Conservation (phyloP, 1,284 basidiomycete genomes). For the Paramarasmius palmivorus region DNA sequence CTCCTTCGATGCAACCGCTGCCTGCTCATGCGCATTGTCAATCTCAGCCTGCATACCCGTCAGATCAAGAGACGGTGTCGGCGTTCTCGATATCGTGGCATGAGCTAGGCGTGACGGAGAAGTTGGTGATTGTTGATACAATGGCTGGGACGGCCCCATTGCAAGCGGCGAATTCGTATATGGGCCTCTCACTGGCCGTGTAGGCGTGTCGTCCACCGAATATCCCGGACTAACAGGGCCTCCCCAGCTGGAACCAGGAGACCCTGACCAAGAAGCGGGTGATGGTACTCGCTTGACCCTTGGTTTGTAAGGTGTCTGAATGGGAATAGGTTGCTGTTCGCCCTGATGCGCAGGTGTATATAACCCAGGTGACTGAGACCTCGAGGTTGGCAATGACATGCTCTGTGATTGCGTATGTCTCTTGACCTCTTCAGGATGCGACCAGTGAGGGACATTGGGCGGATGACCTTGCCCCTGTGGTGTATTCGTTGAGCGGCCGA, state of each 20-base stretch:
- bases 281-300: constrained; percentile 58
- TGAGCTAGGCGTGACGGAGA: constrained; percentile 8
- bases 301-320: constrained; percentile 75
- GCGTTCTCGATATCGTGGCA: constrained; percentile 42
- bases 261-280: constrained; percentile 28
- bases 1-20: constrained; percentile 61
- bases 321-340: constrained; percentile 34
- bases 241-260: constrained; percentile 16
- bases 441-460: constrained; percentile 31
- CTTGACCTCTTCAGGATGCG: constrained; percentile 37
- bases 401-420: constrained; percentile 19
- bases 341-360: constrained; percentile 38
- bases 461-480: constrained; percentile 11
- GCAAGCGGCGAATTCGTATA: constrained; percentile 43
- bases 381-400: constrained; percentile 1
- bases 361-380: constrained; percentile 23
- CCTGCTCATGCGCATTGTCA: constrained; percentile 71
- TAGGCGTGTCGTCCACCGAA: constrained; percentile 48
- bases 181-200: constrained; percentile 31
- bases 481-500: constrained; percentile 43
- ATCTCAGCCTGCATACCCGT: constrained; percentile 77
- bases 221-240: constrained; percentile 7
- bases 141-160: constrained; percentile 37
- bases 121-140: constrained; percentile 19
- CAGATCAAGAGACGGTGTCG: constrained; percentile 71